A percentile compares a stretch with the other conserved stretches of the same genome.
These are phyloP conservation scores for Brassica incana DNA, from an alignment of 345 rosid genomes.

Conservation along the genomic window DNA sequence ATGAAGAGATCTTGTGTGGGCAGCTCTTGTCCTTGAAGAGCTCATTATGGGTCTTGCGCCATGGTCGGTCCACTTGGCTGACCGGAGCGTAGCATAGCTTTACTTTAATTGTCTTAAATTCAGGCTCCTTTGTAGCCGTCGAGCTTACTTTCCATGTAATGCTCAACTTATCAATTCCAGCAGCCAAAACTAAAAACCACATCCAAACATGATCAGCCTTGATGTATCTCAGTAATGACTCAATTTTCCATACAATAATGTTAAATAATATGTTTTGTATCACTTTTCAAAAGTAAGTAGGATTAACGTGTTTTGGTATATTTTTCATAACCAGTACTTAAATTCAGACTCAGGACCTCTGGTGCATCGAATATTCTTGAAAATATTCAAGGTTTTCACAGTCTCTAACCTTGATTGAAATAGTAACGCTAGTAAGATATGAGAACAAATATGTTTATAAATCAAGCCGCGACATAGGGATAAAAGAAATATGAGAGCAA, in stretches of 20 bases:
- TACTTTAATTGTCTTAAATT: slow-evolving; percentile 28
- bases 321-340: not conserved
- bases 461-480: not conserved
- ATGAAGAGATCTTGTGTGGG: slow-evolving; percentile 37
- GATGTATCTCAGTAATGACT: not conserved
- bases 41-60: slow-evolving; percentile 43
- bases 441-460: not conserved
- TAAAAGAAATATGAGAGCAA: not conserved
- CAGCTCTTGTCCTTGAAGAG: slow-evolving; percentile 45
- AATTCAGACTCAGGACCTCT: not conserved
- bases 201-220: not conserved
- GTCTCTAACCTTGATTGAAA: not conserved
- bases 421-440: not conserved
- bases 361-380: not conserved
- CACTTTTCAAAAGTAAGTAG: not conserved
- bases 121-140: slow-evolving; percentile 4
- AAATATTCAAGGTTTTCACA: not conserved
- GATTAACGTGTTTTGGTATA: not conserved
- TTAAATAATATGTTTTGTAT: not conserved
- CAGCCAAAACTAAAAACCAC: slow-evolving; percentile 26
- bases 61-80: slow-evolving; percentile 42
- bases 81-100: slow-evolving; percentile 43
- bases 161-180: slow-evolving; percentile 24
- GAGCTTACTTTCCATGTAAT: slow-evolving; percentile 37
- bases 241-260: not conserved